Evolutionary conservation across 495 filamentous ascomycete genomes (phyloP).

Genomic region (Aspergillus heteromorphus): DNA sequence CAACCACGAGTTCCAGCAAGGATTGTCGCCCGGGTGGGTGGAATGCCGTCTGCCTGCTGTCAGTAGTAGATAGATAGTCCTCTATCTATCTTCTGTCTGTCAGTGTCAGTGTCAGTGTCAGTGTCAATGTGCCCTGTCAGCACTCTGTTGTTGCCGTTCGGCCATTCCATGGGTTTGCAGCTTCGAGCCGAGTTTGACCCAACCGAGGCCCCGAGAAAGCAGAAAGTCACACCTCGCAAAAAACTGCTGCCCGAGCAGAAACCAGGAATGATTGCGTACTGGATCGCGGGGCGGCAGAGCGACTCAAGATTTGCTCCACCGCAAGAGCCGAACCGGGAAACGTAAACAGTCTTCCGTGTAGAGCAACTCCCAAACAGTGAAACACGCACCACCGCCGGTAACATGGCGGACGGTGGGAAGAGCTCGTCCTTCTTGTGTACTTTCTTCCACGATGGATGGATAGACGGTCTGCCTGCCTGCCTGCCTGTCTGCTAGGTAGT

Average conservation of each 20-base stretch:
- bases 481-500: too few species aligned
- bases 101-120: too few species aligned
- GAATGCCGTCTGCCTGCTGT: too few species aligned
- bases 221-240: neutral
- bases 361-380: constrained; percentile 18
- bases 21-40: neutral
- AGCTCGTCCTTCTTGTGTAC: too few species aligned
- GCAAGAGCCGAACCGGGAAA: constrained; percentile 5
- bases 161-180: neutral
- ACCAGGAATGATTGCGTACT: neutral
- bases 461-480: too few species aligned
- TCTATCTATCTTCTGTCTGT: too few species aligned
- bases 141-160: too few species aligned
- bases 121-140: too few species aligned
- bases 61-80: too few species aligned
- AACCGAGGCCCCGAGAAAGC: neutral
- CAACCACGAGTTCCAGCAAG: neutral
- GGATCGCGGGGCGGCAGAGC: neutral
- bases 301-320: constrained; percentile 9
- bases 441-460: too few species aligned
- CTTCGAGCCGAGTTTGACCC: neutral
- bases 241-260: neutral
- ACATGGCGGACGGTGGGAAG: neutral
- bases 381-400: neutral
- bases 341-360: constrained; percentile 19